Evolutionary conservation across 1,284 basidiomycete genomes (phyloP), one percentile per base, ranked within the genome.

Genomic region (Gyrodon tennesseensis): DNA sequence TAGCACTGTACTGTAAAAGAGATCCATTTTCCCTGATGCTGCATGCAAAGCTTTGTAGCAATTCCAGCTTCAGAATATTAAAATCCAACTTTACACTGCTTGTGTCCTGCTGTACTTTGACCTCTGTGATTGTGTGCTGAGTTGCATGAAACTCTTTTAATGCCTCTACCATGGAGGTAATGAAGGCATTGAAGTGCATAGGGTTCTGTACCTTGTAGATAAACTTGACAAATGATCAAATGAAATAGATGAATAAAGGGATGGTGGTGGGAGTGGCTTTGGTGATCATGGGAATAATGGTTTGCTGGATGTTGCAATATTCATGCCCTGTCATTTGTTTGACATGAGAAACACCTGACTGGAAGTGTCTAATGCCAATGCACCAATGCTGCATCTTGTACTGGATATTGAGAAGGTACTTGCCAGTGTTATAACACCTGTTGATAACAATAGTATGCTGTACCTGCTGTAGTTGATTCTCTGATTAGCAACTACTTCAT

Each of bases 291-390:
- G 43, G 43, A 7, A 44, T 12, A 13, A 44, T 13, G 13, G 43
- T 44, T 12, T 7, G 13, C 46, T 65, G 43, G 25, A 65, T 51
- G 8, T 62, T 57, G 0, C 7, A 34, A 27, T 65, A 34, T 1
- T 62, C 57, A 0, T 7, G 23, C 2, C 64, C 46, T 2, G 56
- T 62, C 64, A 65, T 62, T 8, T 65, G 60, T 5, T 53, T 51
- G 21, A 62, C 34, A 9, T 56, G 56, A 2, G 56, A 65, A 7
- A 65, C 9, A 2, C 60, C 44, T 12, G 34, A 37, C 13, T 37
- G 9, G 34, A 37, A 37, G 34, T 37, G 34, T 12, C 34, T 37
- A 12, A 58, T 13, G 7, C 27, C 31, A 13, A 52, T 5, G 4
- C 15, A 13, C 19, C n/a, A 4, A 25, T 65, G 60, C 19, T 41